Percentiles rank a stretch among this genome's conserved stretches.
Evolutionary conservation across 2,329 filamentous ascomycete genomes (phyloP).

Genomic region (Aspergillus amoenus): DNA sequence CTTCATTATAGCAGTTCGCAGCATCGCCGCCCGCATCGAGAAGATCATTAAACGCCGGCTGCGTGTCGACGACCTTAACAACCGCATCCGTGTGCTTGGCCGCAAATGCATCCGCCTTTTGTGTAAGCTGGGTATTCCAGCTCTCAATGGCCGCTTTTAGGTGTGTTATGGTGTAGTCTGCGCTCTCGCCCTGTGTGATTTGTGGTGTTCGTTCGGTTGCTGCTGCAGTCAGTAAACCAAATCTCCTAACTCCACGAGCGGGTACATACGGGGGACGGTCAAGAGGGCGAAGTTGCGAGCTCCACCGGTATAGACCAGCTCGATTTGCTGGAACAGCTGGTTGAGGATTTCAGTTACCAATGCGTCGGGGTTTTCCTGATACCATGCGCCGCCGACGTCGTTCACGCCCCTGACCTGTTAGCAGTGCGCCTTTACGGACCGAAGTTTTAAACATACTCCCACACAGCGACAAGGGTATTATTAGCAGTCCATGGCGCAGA

Average conservation of each 20-base stretch:
- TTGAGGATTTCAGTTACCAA: slow-evolving; percentile 3
- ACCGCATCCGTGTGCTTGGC: neutral
- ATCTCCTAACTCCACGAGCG: too few species aligned
- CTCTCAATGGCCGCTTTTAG: slow-evolving; percentile 2
- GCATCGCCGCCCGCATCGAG: slow-evolving; percentile 5
- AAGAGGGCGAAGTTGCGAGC: slow-evolving; percentile 10
- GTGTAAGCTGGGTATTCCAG: slow-evolving; percentile 5
- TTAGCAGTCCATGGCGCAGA: slow-evolving; percentile 4
- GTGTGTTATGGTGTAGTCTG: slow-evolving; percentile 3
- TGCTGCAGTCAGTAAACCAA: neutral
- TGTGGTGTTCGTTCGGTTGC: slow-evolving; percentile 9
- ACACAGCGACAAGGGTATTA: slow-evolving; percentile 8
- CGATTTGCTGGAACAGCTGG: slow-evolving; percentile 10
- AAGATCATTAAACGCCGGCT: slow-evolving; percentile 7
- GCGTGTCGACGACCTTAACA: slow-evolving; percentile 10
- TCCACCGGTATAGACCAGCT: slow-evolving; percentile 8
- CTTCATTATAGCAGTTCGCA: slow-evolving; percentile 10
- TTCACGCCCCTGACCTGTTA: slow-evolving; percentile 8
- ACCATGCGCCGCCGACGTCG: slow-evolving; percentile 12
- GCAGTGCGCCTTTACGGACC: too few species aligned
- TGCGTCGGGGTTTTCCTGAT: neutral
- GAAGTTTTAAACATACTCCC: slow-evolving; percentile 3
- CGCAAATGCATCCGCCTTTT: neutral
- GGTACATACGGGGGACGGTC: slow-evolving; percentile 7
- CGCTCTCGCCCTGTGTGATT: slow-evolving; percentile 1